Evolutionary conservation across 2,329 filamentous ascomycete species (phyloP), one percentile per base, ranked within the genome.

Genomic region (Alternaria tenuissima): DNA sequence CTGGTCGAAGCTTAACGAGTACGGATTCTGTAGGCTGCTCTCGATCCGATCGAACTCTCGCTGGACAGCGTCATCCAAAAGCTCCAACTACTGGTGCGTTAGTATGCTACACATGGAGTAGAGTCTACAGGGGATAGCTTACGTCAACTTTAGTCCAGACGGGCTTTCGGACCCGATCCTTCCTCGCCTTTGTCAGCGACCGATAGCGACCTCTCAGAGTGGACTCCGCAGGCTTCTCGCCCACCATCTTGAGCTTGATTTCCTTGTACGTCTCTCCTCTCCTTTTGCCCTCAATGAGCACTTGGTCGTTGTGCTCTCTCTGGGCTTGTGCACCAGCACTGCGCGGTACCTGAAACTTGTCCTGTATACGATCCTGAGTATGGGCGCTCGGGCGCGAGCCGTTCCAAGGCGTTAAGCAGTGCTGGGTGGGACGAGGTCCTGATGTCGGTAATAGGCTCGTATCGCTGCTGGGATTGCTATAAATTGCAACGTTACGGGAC

Each of bases 161-260:
- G 0, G 91, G 90, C 75, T 86, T 88, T 7, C 91, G 82, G 3
- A 91, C 85, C 6, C 91, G 82, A 57, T 87, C 82, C 34, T 84
- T 81, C 67, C 87, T 87, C 12, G 79, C 77, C 79, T 91, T 92
- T 7, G 87, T 91, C 68, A 92, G 75, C 3, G 84, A 87, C 5
- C 91, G 82, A 66, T 86, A 88, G 0, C 90, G 84, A 0, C 91
- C 91, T 14, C 91, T 84, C 38, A 94, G 81, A 0, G 91, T 93
- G 11, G 89, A 91, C 77, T 92, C 90, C 1, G 89, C 88, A 68
- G 91, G 88, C 0, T 73, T 77, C 64, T 89, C 89, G 1, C 81
- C 78, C 8, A 88, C 76, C 14, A 88, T 86, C 18, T 78, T 70
- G 7, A 72, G 67, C 38, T 84, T 84, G 68, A 92, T 92, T 59